Percentiles rank a stretch among this genome's conserved stretches.
These are phyloP conservation scores for Lachnellula arida DNA, from an alignment of 2,329 filamentous ascomycete genomes.

Conservation along the genomic window DNA sequence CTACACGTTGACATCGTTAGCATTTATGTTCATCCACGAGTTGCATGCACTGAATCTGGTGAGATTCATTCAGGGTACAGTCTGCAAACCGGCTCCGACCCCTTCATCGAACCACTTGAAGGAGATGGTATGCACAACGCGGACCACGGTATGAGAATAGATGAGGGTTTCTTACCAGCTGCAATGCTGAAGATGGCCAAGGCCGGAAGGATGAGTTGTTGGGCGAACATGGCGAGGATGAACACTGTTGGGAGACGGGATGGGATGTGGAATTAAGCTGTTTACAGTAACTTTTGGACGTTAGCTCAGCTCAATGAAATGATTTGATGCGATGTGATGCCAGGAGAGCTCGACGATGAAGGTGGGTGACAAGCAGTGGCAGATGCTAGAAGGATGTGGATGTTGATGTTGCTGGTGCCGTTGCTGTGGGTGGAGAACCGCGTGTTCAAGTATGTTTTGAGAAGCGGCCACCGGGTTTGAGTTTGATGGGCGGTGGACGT, in stretches of 20 bases:
- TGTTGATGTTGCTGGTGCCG: not conserved
- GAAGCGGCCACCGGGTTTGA: constrained; percentile 3
- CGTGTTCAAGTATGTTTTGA: constrained; percentile 4
- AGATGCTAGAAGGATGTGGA: not conserved
- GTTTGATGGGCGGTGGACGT: not conserved
- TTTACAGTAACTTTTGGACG: constrained; percentile 18
- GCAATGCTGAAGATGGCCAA: constrained; percentile 20
- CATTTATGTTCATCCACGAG: not conserved
- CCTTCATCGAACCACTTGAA: not conserved
- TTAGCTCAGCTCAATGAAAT: constrained; percentile 20
- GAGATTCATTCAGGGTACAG: too few species aligned
- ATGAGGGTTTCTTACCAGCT: constrained; percentile 23
- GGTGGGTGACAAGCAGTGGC: not conserved
- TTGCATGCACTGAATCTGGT: not conserved
- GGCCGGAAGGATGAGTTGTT: constrained; percentile 19
- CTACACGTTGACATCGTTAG: constrained; percentile 1
- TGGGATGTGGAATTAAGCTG: constrained; percentile 16
- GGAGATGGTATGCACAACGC: not conserved
- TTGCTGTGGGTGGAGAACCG: constrained; percentile 1
- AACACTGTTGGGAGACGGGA: not conserved
- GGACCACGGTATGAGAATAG: not conserved
- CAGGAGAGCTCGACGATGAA: not conserved
- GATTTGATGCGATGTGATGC: constrained; percentile 12
- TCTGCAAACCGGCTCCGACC: not conserved
- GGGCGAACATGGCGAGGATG: constrained; percentile 22